Evolutionary conservation across 306 rosid species (phyloP), one percentile per base, ranked within the genome.

Genomic region (Castanea sativa): DNA sequence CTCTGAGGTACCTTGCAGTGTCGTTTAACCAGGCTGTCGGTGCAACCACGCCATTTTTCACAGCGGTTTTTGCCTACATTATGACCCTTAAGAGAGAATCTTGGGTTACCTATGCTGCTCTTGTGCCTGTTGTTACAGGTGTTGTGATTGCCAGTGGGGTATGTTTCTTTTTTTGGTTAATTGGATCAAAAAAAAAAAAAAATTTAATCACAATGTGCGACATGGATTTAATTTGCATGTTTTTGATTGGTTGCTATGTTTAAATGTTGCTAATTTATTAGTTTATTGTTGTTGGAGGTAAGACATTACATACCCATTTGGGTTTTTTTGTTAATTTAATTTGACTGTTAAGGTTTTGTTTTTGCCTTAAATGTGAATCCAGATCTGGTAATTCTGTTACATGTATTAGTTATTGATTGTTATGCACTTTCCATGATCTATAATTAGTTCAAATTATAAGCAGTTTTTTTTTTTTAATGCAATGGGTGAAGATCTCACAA

Each of bases 111-210:
- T 95, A 95, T 74, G 98, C 81, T 83, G 99, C 99, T 33, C 98
- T 95, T 74, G 92, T 95, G 10, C 99, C 99, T 61, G 99, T 95
- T 83, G 99, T 95, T 78, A 32, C 99, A 61, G 99, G 99, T 16
- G 99, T 95, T 78, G 98, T 93, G 79, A 93, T 95, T 89, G 99
- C 99, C 23, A 95, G 99, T 58, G 99, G 99, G 94, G 99, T 95
- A 91, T 77, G 94, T 63, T 14, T 20, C 12, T 38, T 71, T 75
- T 78, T 76, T 8, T 41, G 45, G 3, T 60, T 30, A 41, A 6
- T 76, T 79, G 20, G 67, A 75, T 82, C 63, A 5, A 23, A 23
- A 23, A 23, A 21, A 21, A 21, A 23, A 23, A 23, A 23, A 23
- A 23, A 33, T 35, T 35, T 8, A 14, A 25, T 45, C 76, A 71